Conservation (phyloP, 345 rosid genomes). For the Citrus glauca region DNA sequence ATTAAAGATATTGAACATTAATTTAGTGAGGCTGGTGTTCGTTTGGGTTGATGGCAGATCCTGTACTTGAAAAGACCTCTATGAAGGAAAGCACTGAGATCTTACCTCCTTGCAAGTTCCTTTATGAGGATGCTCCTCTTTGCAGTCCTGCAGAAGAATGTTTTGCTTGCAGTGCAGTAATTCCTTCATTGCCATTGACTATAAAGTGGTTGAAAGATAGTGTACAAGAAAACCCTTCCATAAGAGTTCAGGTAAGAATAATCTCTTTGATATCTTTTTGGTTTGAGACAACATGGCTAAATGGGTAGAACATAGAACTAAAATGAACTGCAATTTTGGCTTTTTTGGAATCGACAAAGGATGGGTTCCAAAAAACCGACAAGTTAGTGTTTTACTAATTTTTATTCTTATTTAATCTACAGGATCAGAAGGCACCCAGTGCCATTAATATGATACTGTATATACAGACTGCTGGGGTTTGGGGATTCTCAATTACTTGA, state of each 20-base stretch:
- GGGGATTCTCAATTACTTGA: not conserved
- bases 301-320: not conserved
- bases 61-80: conserved; percentile 30
- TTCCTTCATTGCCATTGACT: conserved; percentile 50
- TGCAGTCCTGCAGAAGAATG: conserved; percentile 33
- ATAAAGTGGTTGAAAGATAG: conserved; percentile 57
- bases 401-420: not conserved
- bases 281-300: not conserved
- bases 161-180: conserved; percentile 42
- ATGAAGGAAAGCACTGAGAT: conserved; percentile 20
- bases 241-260: conserved; percentile 40
- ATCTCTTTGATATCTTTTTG: not conserved
- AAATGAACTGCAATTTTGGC: not conserved
- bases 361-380: not conserved
- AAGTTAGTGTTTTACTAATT: too few species aligned
- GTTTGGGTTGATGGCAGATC: conserved; percentile 32
- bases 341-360: not conserved
- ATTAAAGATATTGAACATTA: not conserved
- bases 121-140: conserved; percentile 47
- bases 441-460: not conserved
- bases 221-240: conserved; percentile 43
- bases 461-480: not conserved
- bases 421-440: too few species aligned
- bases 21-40: not conserved
- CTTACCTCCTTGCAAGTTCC: conserved; percentile 56